A percentile compares a stretch with the other conserved stretches of the same genome.
Evolutionary conservation across 139 green algal genomes (phyloP).

Genomic region (Closterium sp.): DNA sequence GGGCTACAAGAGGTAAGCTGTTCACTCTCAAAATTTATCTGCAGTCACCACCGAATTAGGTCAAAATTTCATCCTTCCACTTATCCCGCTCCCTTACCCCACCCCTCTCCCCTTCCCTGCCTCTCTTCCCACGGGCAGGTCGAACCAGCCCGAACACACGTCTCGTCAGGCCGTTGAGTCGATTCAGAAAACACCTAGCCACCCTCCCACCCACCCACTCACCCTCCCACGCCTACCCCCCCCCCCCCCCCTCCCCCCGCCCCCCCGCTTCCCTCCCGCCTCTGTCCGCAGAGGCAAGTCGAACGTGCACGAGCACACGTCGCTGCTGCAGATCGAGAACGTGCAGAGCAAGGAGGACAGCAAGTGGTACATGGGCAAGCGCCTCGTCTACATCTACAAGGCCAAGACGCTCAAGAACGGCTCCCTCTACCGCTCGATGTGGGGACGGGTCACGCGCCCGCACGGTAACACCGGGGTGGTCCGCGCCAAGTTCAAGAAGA

Average conservation of each 20-base stretch:
- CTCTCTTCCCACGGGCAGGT: neutral
- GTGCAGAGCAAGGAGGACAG: conserved; percentile 82
- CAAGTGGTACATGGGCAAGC: conserved; percentile 97
- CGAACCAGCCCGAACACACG: neutral
- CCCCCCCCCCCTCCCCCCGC: neutral
- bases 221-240: no score
- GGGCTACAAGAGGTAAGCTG: no score
- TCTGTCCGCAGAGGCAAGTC: conserved; percentile 41
- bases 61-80: neutral
- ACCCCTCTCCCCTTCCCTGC: neutral
- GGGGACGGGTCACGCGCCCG: conserved; percentile 82
- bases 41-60: neutral
- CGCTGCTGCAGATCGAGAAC: conserved; percentile 87
- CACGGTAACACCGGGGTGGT: conserved; percentile 90
- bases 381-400: conserved; percentile 98
- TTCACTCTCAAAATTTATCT: no score
- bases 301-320: conserved; percentile 50
- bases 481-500: conserved; percentile 68
- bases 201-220: no score
- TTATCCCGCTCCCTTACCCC: neutral
- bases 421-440: conserved; percentile 88
- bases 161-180: neutral
- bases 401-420: conserved; percentile 94
- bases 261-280: neutral
- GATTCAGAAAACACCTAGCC: neutral